A percentile compares a stretch with the other conserved stretches of the same genome.
phyloP scores from a whole-genome alignment of 148 eudicot species.

The Rhododendron kiyosumense region DNA sequence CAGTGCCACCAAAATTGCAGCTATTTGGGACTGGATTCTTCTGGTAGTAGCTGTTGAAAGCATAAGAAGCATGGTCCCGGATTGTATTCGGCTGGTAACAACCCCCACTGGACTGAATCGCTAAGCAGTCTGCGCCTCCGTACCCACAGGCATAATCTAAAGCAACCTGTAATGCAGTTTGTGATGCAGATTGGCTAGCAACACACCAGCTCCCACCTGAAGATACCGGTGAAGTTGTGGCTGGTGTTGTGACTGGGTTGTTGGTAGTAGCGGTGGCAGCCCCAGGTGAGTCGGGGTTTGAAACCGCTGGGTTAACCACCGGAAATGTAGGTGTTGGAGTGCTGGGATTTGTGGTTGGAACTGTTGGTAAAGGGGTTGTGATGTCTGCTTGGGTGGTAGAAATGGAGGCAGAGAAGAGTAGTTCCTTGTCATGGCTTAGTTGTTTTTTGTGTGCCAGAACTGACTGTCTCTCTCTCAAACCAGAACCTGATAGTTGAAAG shows the following conservation, averaged over 20 bases:
- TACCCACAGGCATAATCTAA: conserved; percentile 32
- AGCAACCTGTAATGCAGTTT: conserved; percentile 22
- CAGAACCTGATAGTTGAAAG: background rate
- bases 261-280: conserved; percentile 16
- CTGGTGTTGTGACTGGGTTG: background rate
- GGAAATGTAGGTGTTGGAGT: conserved; percentile 28
- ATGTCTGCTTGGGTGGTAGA: conserved; percentile 56
- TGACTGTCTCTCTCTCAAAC: background rate
- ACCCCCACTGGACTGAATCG: conserved; percentile 16
- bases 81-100: conserved; percentile 21
- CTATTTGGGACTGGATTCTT: conserved; percentile 29
- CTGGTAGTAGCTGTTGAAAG: conserved; percentile 29
- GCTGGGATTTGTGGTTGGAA: conserved; percentile 50
- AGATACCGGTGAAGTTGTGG: conserved; percentile 23
- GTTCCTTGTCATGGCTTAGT: conserved; percentile 3
- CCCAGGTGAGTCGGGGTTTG: conserved; percentile 42
- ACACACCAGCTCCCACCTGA: conserved; percentile 48
- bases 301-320: conserved; percentile 45
- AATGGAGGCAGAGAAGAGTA: conserved; percentile 16
- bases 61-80: conserved; percentile 22
- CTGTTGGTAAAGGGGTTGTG: conserved; percentile 77
- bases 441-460: background rate
- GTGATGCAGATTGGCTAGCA: conserved; percentile 27
- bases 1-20: conserved; percentile 32
- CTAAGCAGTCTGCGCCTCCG: conserved; percentile 23